Percentiles rank a stretch among this genome's conserved stretches.
phyloP scores from a whole-genome alignment of 805 yeast species.

The Cyberlindnera meyerae region DNA sequence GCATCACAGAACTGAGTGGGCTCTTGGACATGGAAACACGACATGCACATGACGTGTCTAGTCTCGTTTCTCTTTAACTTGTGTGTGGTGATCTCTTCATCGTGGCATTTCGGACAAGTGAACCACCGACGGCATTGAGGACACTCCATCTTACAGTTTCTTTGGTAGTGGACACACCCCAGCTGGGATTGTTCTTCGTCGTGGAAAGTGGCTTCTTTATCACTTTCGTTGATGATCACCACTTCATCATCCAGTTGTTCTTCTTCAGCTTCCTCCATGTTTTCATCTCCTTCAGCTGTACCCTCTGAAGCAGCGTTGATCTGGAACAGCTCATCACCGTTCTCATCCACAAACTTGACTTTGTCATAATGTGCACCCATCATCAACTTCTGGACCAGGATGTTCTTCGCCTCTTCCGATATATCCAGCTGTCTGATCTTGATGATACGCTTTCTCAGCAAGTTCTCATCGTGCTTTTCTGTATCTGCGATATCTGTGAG shows the following conservation, averaged over 20 bases:
- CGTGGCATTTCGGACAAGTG: constrained; percentile 85
- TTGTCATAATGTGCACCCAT: constrained; percentile 60
- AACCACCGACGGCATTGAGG: constrained; percentile 69
- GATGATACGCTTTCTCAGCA: constrained; percentile 46
- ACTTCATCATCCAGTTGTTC: constrained; percentile 15
- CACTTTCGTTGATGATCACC: constrained; percentile 41
- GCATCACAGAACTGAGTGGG: constrained; percentile 65
- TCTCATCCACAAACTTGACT: constrained; percentile 29
- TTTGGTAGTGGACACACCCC: constrained; percentile 81
- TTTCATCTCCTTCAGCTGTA: no score
- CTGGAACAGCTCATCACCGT: constrained; percentile 24
- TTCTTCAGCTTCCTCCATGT: constrained; percentile 18
- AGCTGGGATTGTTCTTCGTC: constrained; percentile 39
- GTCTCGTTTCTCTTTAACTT: constrained; percentile 56
- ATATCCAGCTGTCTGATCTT: constrained; percentile 25
- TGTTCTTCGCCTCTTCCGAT: constrained; percentile 22
- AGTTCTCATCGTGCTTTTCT: constrained; percentile 22
- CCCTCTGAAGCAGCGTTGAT: constrained; percentile 20
- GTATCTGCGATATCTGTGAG: constrained; percentile 15
- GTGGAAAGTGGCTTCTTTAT: constrained; percentile 44
- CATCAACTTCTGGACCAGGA: constrained; percentile 58
- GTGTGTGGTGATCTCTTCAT: constrained; percentile 48
- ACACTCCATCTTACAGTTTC: constrained; percentile 83
- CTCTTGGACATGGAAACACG: constrained; percentile 67
- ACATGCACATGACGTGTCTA: constrained; percentile 73